Evolutionary conservation across 2,329 filamentous ascomycete genomes (phyloP).

Genomic region (Blastomyces silverae): DNA sequence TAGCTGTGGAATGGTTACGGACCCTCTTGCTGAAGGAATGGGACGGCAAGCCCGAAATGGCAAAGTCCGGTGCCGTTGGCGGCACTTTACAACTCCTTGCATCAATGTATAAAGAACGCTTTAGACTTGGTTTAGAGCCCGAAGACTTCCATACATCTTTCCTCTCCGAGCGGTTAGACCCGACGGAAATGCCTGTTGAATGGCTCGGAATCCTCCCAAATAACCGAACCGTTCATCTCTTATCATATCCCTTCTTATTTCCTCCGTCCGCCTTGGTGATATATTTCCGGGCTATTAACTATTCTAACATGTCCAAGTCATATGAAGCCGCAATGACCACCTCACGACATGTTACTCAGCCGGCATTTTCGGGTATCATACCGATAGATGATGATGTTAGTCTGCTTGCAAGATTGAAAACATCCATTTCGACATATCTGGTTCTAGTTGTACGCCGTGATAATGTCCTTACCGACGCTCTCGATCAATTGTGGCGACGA

Average conservation of each 20-base stretch:
- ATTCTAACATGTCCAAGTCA: conserved; percentile 73
- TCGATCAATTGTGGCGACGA: conserved; percentile 84
- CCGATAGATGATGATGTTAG: conserved; percentile 53
- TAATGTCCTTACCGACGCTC: conserved; percentile 62
- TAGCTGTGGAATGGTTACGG: conserved; percentile 45
- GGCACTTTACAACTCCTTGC: conserved; percentile 69
- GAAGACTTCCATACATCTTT: conserved; percentile 68
- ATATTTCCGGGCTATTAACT: conserved; percentile 85
- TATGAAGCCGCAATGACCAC: conserved; percentile 59
- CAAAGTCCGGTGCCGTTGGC: conserved; percentile 64
- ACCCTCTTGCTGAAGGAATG: conserved; percentile 71
- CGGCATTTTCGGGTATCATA: conserved; percentile 36
- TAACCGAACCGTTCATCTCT: conserved; percentile 61
- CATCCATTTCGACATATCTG: conserved; percentile 63
- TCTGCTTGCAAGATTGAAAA: conserved; percentile 57
- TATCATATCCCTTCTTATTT: conserved; percentile 78
- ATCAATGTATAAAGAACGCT: conserved; percentile 65
- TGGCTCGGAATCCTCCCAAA: conserved; percentile 60
- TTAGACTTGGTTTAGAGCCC: conserved; percentile 58
- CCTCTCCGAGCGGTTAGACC: conserved; percentile 67
- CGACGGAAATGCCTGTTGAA: conserved; percentile 63
- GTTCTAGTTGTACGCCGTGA: conserved; percentile 62
- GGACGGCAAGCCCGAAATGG: conserved; percentile 66
- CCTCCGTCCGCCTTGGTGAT: conserved; percentile 63
- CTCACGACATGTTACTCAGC: conserved; percentile 43